These are phyloP conservation scores for Phytophthora ohioensis DNA, from an alignment of 352 stramenopile genomes.

Conservation along the genomic window DNA sequence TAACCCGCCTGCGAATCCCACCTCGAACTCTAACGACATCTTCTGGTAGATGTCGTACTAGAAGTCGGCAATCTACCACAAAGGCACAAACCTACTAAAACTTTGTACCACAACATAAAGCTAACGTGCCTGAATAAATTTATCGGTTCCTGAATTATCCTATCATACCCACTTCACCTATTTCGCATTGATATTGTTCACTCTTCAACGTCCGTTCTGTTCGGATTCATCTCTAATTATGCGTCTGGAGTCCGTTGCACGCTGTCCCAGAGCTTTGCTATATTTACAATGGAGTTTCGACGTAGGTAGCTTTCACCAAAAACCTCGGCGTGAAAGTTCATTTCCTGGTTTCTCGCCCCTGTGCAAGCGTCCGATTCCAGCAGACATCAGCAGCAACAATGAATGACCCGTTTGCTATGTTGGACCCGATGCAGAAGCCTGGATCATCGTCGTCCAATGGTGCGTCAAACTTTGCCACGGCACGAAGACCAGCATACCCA, in stretches of 20 bases:
- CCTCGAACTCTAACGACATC: conserved; percentile 35
- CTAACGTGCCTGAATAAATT: conserved; percentile 18
- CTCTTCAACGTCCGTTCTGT: conserved; percentile 34
- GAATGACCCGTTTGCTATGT: conserved; percentile 74
- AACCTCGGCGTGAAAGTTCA: conserved; percentile 17
- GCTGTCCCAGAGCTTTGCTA: conserved; percentile 29
- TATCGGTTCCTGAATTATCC: conserved; percentile 8
- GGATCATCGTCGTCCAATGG: conserved; percentile 19
- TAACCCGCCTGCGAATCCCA: conserved; percentile 24
- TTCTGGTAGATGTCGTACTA: conserved; percentile 37
- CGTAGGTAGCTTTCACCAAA: conserved; percentile 11
- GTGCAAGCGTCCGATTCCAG: conserved; percentile 15
- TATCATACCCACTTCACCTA: background rate
- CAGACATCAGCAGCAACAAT: conserved; percentile 38
- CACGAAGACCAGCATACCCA: conserved; percentile 20
- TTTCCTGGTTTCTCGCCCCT: conserved; percentile 34
- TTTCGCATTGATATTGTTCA: background rate
- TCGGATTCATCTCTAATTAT: conserved; percentile 22
- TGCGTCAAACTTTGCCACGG: conserved; percentile 26
- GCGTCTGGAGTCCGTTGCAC: conserved; percentile 33
- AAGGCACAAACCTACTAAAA: background rate
- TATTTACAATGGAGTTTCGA: conserved; percentile 37
- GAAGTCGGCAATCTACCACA: background rate
- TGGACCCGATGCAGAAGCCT: conserved; percentile 60
- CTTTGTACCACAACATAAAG: background rate